Conservation (phyloP, 2,329 filamentous ascomycete genomes). For the Claviceps sp. region DNA sequence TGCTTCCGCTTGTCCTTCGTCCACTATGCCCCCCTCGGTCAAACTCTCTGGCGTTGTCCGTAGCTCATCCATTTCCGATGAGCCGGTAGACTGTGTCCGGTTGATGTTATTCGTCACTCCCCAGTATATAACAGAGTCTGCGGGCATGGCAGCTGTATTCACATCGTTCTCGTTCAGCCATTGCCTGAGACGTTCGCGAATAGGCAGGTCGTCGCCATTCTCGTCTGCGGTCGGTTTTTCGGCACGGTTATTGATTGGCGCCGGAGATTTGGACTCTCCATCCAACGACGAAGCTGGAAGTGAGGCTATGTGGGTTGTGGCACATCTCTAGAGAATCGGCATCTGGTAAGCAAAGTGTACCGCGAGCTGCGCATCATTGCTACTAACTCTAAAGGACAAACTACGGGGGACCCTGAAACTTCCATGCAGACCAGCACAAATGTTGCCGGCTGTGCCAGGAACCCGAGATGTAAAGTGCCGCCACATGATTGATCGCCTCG, state of each 20-base stretch:
- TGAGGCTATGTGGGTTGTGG: conserved; percentile 3
- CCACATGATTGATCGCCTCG: conserved; percentile 19
- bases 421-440: background rate
- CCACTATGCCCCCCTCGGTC: conserved; percentile 13
- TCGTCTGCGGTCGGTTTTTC: background rate
- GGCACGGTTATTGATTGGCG: background rate
- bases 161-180: conserved; percentile 27
- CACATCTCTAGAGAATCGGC: conserved; percentile 7
- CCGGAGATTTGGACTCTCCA: background rate
- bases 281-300: background rate
- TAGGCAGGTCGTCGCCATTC: conserved; percentile 10
- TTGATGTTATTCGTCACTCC: conserved; percentile 18
- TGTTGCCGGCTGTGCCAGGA: background rate
- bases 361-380: conserved; percentile 1
- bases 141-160: conserved; percentile 9
- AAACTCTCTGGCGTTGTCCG: conserved; percentile 11
- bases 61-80: conserved; percentile 18
- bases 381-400: background rate
- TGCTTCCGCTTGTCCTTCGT: conserved; percentile 15
- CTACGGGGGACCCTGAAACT: background rate
- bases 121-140: conserved; percentile 14
- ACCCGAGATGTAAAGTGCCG: conserved; percentile 17
- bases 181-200: conserved; percentile 27
- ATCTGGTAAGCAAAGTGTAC: conserved; percentile 1
- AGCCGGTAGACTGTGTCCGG: conserved; percentile 20